phyloP scores from a whole-genome alignment of 345 rosid species.

The Linum trigynum region DNA sequence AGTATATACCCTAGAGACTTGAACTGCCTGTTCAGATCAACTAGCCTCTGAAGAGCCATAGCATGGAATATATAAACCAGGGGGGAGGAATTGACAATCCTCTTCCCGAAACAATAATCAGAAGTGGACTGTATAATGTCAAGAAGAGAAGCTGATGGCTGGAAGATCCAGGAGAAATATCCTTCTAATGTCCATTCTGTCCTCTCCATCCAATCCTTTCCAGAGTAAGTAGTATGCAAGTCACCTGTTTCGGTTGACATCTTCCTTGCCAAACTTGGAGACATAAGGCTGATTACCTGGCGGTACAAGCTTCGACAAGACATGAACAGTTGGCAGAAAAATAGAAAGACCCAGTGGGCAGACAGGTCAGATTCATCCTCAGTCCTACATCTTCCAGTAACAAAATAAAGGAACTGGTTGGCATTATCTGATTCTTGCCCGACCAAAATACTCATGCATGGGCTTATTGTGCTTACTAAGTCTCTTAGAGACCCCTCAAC shows the following conservation, averaged over 20 bases:
- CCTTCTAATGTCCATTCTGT: slow-evolving; percentile 51
- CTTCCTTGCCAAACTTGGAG: slow-evolving; percentile 44
- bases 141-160: slow-evolving; percentile 57
- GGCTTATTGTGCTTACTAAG: slow-evolving; percentile 45
- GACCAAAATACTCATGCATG: slow-evolving; percentile 47
- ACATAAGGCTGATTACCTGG: slow-evolving; percentile 61
- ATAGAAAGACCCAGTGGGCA: slow-evolving; percentile 45
- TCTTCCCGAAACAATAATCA: slow-evolving; percentile 31
- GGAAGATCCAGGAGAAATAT: slow-evolving; percentile 67
- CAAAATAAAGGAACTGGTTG: slow-evolving; percentile 35
- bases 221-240: slow-evolving; percentile 39
- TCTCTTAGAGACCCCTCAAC: slow-evolving; percentile 50
- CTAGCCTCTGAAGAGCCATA: slow-evolving; percentile 75
- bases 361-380: slow-evolving; percentile 27
- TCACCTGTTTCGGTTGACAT: slow-evolving; percentile 46
- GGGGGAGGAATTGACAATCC: slow-evolving; percentile 38
- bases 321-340: slow-evolving; percentile 62
- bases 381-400: slow-evolving; percentile 38
- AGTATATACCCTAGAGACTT: slow-evolving; percentile 54
- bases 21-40: slow-evolving; percentile 70
- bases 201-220: slow-evolving; percentile 56
- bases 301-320: slow-evolving; percentile 60
- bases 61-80: slow-evolving; percentile 47
- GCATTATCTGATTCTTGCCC: slow-evolving; percentile 35
- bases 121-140: slow-evolving; percentile 45